phyloP scores from a whole-genome alignment of 805 yeast genomes.

The Lachancea meyersii region DNA sequence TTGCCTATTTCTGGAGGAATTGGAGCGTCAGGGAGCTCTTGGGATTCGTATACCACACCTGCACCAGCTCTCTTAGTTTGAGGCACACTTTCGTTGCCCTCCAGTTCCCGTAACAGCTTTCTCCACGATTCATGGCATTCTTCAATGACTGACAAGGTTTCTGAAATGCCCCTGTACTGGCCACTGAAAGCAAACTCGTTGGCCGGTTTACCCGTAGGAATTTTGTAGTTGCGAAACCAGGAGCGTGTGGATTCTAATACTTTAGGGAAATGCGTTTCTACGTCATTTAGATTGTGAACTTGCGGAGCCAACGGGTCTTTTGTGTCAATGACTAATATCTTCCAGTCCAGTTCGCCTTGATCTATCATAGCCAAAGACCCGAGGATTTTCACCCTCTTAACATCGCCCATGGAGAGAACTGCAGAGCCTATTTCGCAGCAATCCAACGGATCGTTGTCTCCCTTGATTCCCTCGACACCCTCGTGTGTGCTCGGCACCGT shows the following conservation, averaged over 20 bases:
- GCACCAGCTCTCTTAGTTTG: conserved; percentile 51
- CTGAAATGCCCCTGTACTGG: conserved; percentile 49
- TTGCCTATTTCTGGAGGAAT: conserved; percentile 39
- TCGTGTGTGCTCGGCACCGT: conserved; percentile 39
- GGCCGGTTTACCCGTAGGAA: conserved; percentile 73
- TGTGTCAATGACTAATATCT: conserved; percentile 63
- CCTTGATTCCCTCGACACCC: conserved; percentile 46
- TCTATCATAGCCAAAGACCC: conserved; percentile 77
- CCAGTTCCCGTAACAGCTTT: conserved; percentile 36
- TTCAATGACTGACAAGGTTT: conserved; percentile 53
- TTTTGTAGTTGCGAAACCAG: conserved; percentile 82
- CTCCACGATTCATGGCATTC: conserved; percentile 71
- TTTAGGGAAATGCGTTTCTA: conserved; percentile 63
- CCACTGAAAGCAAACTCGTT: conserved; percentile 74
- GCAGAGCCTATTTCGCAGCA: conserved; percentile 80
- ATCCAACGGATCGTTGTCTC: conserved; percentile 95
- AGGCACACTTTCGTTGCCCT: conserved; percentile 24
- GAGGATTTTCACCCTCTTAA: conserved; percentile 59
- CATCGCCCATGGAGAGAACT: conserved; percentile 55
- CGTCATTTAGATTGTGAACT: conserved; percentile 61
- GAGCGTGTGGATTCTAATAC: conserved; percentile 57
- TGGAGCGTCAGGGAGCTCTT: conserved; percentile 25
- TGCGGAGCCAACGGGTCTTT: conserved; percentile 59
- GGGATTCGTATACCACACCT: conserved; percentile 23
- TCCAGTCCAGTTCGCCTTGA: conserved; percentile 98